Evolutionary conservation across 2,329 filamentous ascomycete species (phyloP).

Genomic region (Diaporthe capsici): DNA sequence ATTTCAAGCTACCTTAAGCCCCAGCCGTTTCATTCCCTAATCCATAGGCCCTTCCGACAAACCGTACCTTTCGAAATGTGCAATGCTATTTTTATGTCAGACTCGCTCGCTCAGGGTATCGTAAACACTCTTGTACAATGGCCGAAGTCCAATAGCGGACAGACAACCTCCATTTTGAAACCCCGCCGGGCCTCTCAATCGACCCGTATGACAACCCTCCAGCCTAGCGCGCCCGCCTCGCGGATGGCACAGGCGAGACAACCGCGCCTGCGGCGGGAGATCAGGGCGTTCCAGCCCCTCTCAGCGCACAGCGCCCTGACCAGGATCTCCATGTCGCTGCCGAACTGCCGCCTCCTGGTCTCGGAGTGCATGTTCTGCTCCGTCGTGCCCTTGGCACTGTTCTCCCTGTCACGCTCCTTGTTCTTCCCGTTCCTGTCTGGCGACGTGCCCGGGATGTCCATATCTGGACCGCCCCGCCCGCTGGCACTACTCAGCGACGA

Average conservation of each 20-base stretch:
- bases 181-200: slow-evolving; percentile 54
- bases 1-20: background rate
- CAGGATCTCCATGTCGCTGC: slow-evolving; percentile 78
- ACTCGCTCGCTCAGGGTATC: slow-evolving; percentile 39
- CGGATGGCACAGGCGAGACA: slow-evolving; percentile 82
- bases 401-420: slow-evolving; percentile 49
- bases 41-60: background rate
- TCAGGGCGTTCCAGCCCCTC: slow-evolving; percentile 79
- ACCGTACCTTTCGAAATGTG: background rate
- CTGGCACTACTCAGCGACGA: slow-evolving; percentile 39
- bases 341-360: slow-evolving; percentile 69
- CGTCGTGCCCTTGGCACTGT: slow-evolving; percentile 49
- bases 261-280: slow-evolving; percentile 76
- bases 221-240: slow-evolving; percentile 79
- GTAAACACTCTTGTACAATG: slow-evolving; percentile 30
- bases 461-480: slow-evolving; percentile 27
- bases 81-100: slow-evolving; percentile 19
- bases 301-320: slow-evolving; percentile 81
- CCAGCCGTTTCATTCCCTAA: background rate
- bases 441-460: background rate
- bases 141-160: background rate
- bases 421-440: slow-evolving; percentile 49
- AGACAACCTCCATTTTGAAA: background rate
- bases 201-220: slow-evolving; percentile 76
- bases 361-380: slow-evolving; percentile 69